A percentile compares a stretch with the other conserved stretches of the same genome.
Evolutionary conservation across 1,284 basidiomycete species (phyloP).

Genomic region (Ceratobasidium sp.): DNA sequence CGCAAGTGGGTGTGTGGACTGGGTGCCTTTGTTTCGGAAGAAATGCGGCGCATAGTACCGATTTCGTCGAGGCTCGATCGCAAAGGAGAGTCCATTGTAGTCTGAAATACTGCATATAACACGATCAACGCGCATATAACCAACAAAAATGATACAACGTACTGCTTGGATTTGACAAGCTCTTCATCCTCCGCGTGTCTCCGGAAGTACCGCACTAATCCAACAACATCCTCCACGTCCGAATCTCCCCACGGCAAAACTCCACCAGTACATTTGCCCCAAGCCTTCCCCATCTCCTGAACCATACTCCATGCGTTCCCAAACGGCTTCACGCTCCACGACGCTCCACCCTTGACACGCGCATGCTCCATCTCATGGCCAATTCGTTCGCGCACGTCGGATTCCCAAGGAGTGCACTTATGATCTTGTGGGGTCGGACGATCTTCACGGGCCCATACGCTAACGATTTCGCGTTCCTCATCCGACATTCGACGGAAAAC

Average conservation of each 20-base stretch:
- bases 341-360: conserved; percentile 54
- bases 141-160: not conserved
- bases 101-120: conserved; percentile 64
- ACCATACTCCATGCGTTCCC: conserved; percentile 58
- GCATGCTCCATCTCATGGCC: conserved; percentile 55
- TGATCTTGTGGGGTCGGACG: conserved; percentile 55
- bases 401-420: conserved; percentile 68
- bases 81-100: conserved; percentile 75
- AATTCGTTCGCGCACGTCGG: conserved; percentile 56
- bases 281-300: conserved; percentile 42
- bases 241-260: conserved; percentile 49
- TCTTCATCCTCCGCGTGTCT: conserved; percentile 60
- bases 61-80: conserved; percentile 70
- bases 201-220: conserved; percentile 38
- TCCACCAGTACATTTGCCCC: conserved; percentile 20
- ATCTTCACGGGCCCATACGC: conserved; percentile 66
- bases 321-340: conserved; percentile 57
- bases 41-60: conserved; percentile 75
- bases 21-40: conserved; percentile 58
- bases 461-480: conserved; percentile 61
- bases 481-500: conserved; percentile 74
- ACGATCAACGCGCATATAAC: conserved; percentile 21
- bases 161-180: conserved; percentile 24
- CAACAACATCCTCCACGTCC: conserved; percentile 59
- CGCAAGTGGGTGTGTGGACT: conserved; percentile 60